A percentile compares a stretch with the other conserved stretches of the same genome.
Evolutionary conservation across 2,329 filamentous ascomycete species (phyloP).

Genomic region (Delphinella strobiligena): DNA sequence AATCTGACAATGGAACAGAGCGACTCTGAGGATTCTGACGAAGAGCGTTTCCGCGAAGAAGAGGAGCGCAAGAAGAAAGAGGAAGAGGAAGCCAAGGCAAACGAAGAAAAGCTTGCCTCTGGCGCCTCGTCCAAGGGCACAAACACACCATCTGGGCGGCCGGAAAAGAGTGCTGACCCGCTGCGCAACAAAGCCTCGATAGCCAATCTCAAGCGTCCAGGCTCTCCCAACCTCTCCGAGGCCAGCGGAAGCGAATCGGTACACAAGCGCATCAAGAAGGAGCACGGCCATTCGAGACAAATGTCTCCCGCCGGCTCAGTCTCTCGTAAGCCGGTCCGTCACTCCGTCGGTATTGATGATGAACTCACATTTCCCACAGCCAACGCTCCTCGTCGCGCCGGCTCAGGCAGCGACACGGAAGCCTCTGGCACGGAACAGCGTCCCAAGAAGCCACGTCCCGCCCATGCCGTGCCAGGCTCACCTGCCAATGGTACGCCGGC

Average conservation of each 20-base stretch:
- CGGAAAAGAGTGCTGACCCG: conserved; percentile 32
- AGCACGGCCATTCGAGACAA: conserved; percentile 31
- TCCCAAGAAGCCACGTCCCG: conserved; percentile 45
- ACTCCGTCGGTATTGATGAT: conserved; percentile 18
- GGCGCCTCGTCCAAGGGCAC: conserved; percentile 53
- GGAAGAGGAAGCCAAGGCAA: conserved; percentile 35
- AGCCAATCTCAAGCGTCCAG: conserved; percentile 60
- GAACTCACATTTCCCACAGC: conserved; percentile 18
- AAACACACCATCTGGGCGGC: conserved; percentile 50
- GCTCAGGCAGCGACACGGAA: conserved; percentile 60
- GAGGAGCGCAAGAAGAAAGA: conserved; percentile 42
- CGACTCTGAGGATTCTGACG: conserved; percentile 52
- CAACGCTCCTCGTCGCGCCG: conserved; percentile 25
- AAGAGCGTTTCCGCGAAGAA: conserved; percentile 49
- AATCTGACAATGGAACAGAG: conserved; percentile 26
- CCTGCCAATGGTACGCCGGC: conserved; percentile 24
- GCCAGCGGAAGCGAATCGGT: conserved; percentile 84
- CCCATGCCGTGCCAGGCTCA: conserved; percentile 11
- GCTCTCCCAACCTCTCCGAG: conserved; percentile 79
- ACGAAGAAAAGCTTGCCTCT: conserved; percentile 28
- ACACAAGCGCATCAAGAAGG: conserved; percentile 55
- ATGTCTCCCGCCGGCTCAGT: conserved; percentile 8
- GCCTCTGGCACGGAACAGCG: conserved; percentile 50
- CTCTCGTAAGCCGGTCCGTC: neutral
- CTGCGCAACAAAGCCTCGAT: conserved; percentile 38